Evolutionary conservation across 2,329 filamentous ascomycete species (phyloP), one percentile per base, ranked within the genome.

Genomic region (Colletotrichum sp.): DNA sequence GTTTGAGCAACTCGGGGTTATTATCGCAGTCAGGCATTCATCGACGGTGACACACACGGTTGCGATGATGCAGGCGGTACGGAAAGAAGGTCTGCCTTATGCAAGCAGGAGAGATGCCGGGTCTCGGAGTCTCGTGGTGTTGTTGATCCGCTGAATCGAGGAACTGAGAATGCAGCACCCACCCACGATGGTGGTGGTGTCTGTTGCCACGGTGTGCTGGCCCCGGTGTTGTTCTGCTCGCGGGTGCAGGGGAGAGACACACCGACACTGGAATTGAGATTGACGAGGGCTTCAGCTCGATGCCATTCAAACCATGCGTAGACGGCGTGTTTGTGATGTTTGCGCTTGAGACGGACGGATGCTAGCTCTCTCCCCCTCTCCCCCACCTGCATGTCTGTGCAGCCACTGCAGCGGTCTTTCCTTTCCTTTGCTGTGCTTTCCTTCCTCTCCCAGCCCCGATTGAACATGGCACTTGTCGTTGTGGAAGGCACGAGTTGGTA

Each of bases 281-380:
- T 55, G 64, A 61, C 71, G 71, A 69, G 43, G 28, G 30, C 28
- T 34, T 36, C 28, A 32, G 34, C 13, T 73, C 57, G 43, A 32
- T 30, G 36, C 52, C 21, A 6, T 26, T 18, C 63, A 63, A 38
- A 13, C 32, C 38, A 55, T 30, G 32, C 32, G 34, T 26, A 38
- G 65, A 67, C 38, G 65, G 67, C 16, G 72, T 48, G 67, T 52
- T 71, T 38, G 61, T 36, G 61, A 61, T 61, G 72, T 67, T 71
- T 64, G 63, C 69, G 69, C 72, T 67, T 71, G 67, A 74, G 68
- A 75, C 72, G 63, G 52, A 55, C 68, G 55, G 61, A 72, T 67
- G 61, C 68, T 68, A 57, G 58, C n/a, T 48, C 18, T 48, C 9
- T n/a, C 38, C 38, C 38, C 38, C 38, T 48, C 9, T n/a, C 38